A percentile compares a stretch with the other conserved stretches of the same genome.
Evolutionary conservation across 2,329 filamentous ascomycete genomes (phyloP).

Genomic region (Colletotrichum australisinense): DNA sequence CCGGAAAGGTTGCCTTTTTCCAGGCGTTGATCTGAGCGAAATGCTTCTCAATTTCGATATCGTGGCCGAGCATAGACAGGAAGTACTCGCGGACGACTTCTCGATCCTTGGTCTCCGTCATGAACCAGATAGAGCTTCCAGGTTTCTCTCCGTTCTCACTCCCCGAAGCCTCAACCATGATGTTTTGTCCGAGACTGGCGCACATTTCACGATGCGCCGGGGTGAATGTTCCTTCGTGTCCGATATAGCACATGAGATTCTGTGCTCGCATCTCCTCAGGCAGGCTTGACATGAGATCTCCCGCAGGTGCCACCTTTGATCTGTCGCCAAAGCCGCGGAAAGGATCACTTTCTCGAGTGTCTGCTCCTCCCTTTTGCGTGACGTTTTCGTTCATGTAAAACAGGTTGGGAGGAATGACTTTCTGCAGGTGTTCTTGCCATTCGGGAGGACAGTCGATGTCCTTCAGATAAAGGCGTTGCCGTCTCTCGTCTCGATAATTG

Average conservation of each 20-base stretch:
- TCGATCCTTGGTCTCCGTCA: slow-evolving; percentile 96
- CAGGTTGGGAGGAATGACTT: slow-evolving; percentile 81
- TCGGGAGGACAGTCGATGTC: slow-evolving; percentile 94
- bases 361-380: slow-evolving; percentile 50
- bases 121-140: slow-evolving; percentile 97
- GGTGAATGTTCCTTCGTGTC: slow-evolving; percentile 96
- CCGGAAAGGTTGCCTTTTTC: slow-evolving; percentile 93
- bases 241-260: slow-evolving; percentile 98
- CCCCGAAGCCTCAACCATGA: slow-evolving; percentile 94
- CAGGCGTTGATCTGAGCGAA: slow-evolving; percentile 96
- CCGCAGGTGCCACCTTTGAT: slow-evolving; percentile 75
- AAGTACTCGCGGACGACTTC: slow-evolving; percentile 94
- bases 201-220: slow-evolving; percentile 98
- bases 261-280: slow-evolving; percentile 89
- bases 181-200: slow-evolving; percentile 93
- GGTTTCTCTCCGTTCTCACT: slow-evolving; percentile 79
- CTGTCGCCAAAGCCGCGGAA: slow-evolving; percentile 60
- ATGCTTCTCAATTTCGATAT: slow-evolving; percentile 96
- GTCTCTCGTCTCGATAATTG: slow-evolving; percentile 81
- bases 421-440: slow-evolving; percentile 84
- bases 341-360: slow-evolving; percentile 40
- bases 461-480: slow-evolving; percentile 93
- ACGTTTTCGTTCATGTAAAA: slow-evolving; percentile 92
- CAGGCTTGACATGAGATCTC: slow-evolving; percentile 95
- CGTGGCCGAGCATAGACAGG: slow-evolving; percentile 90